phyloP scores from a whole-genome alignment of 2,329 filamentous ascomycete species.

The Seiridium unicorne region DNA sequence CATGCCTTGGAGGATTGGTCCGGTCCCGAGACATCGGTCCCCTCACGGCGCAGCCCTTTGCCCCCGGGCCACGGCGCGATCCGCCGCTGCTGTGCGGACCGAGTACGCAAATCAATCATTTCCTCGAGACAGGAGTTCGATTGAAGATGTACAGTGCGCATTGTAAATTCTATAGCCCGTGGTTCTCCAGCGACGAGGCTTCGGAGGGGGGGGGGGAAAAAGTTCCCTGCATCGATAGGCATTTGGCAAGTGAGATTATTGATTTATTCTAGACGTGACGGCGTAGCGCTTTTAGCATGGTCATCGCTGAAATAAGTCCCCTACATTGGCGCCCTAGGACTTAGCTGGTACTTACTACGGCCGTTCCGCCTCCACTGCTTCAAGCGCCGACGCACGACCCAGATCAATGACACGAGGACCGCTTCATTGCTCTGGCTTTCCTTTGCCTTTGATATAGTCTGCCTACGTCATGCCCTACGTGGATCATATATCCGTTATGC shows the following conservation, averaged over 20 bases:
- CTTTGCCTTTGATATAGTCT: too few species aligned
- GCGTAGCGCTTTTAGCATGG: too few species aligned
- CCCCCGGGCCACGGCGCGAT: background rate
- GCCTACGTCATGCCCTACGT: too few species aligned
- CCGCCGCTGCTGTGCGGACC: background rate
- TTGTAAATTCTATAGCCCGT: too few species aligned
- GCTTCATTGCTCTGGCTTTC: too few species aligned
- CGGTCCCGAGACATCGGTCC: background rate
- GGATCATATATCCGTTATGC: too few species aligned
- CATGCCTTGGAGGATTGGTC: background rate
- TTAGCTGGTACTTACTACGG: background rate
- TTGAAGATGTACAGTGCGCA: too few species aligned
- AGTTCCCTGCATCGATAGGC: background rate
- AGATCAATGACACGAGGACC: background rate
- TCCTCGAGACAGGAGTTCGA: too few species aligned
- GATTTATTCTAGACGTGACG: too few species aligned
- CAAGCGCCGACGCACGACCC: background rate
- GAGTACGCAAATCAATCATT: too few species aligned
- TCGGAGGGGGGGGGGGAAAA: background rate
- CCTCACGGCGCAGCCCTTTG: background rate
- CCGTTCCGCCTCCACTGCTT: background rate
- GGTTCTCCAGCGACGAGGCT: too few species aligned
- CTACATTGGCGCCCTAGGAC: background rate
- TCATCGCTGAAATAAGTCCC: background rate
- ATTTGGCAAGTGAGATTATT: too few species aligned